A percentile compares a stretch with the other conserved stretches of the same genome.
Evolutionary conservation across 2,329 filamentous ascomycete genomes (phyloP).

Genomic region (Botrytis byssoidea): DNA sequence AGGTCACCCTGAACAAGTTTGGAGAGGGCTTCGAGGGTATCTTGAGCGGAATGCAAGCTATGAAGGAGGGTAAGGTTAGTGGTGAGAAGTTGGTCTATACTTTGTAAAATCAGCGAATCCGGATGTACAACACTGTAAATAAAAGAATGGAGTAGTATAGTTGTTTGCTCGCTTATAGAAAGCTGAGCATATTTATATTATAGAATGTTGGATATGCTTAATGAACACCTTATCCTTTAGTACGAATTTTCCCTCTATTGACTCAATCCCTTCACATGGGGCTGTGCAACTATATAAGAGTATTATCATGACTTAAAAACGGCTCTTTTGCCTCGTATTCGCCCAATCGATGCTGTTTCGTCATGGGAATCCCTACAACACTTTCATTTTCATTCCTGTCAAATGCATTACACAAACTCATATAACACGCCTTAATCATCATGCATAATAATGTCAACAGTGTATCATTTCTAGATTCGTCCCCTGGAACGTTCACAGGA

Average conservation of each 20-base stretch:
- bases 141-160: not conserved
- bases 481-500: not conserved
- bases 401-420: not conserved
- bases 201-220: not conserved
- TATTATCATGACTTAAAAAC: not conserved
- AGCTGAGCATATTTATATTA: not conserved
- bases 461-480: not conserved
- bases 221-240: not conserved
- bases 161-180: not conserved
- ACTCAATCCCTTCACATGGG: not conserved
- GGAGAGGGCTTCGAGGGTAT: constrained; percentile 38
- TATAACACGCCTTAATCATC: not conserved
- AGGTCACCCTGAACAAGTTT: constrained; percentile 32
- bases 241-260: not conserved
- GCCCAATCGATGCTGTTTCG: not conserved
- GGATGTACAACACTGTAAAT: too few species aligned
- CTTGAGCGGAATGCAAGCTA: constrained; percentile 32
- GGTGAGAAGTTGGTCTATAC: constrained; percentile 49
- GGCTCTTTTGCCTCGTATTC: not conserved
- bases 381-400: too few species aligned
- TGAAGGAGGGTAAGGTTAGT: constrained; percentile 40
- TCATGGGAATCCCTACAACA: not conserved
- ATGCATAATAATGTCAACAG: not conserved
- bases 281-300: not conserved
- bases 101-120: constrained; percentile 30